Conservation (phyloP, 352 stramenopile genomes). For the Phytophthora meadii region DNA sequence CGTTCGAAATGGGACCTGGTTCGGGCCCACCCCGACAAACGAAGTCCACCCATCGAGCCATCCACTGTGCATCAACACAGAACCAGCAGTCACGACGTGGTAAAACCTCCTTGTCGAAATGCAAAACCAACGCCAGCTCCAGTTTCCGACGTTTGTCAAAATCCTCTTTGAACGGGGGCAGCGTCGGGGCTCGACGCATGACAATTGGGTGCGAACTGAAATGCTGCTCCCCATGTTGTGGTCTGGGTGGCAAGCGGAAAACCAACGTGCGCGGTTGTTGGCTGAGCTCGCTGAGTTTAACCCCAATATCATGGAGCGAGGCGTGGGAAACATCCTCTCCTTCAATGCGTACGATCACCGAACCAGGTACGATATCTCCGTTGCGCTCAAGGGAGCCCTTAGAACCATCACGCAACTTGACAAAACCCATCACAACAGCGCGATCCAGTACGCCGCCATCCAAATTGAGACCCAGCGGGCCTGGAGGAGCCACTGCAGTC, state of each 20-base stretch:
- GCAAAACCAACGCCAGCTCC: slow-evolving; percentile 70
- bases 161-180: slow-evolving; percentile 43
- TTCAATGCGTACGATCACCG: slow-evolving; percentile 72
- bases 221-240: slow-evolving; percentile 7
- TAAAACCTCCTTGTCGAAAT: slow-evolving; percentile 62
- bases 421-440: slow-evolving; percentile 74
- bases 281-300: slow-evolving; percentile 51
- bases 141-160: slow-evolving; percentile 67
- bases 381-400: slow-evolving; percentile 59
- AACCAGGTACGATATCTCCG: slow-evolving; percentile 60
- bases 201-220: slow-evolving; percentile 1
- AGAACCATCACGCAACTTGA: slow-evolving; percentile 60
- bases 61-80: slow-evolving; percentile 71
- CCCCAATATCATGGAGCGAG: slow-evolving; percentile 44
- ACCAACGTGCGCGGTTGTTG: slow-evolving; percentile 49
- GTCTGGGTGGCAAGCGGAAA: slow-evolving; percentile 47
- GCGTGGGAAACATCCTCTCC: slow-evolving; percentile 63
- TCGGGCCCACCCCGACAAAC: slow-evolving; percentile 54
- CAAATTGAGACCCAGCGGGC: slow-evolving; percentile 73
- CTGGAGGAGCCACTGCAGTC: slow-evolving; percentile 52
- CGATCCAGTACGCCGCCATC: slow-evolving; percentile 52
- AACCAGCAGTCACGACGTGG: slow-evolving; percentile 80
- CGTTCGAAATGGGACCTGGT: slow-evolving; percentile 74
- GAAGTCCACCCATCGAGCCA: slow-evolving; percentile 67
- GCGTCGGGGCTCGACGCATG: slow-evolving; percentile 18